Evolutionary conservation across 1,284 basidiomycete species (phyloP).

Genomic region (Ceratobasidium sp.): DNA sequence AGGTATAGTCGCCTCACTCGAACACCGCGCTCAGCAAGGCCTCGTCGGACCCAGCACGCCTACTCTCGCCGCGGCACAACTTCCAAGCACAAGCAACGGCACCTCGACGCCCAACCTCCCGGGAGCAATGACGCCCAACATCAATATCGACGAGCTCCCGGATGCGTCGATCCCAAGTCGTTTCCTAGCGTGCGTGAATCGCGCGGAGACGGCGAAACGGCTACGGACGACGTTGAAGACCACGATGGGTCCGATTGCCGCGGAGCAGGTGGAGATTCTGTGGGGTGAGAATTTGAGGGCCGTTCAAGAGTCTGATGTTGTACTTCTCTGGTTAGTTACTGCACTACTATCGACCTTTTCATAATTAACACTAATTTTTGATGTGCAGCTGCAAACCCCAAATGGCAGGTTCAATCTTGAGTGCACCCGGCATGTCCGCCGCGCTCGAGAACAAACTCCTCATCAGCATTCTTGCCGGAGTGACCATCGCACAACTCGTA

Average conservation of each 20-base stretch:
- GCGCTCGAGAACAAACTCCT: conserved; percentile 92
- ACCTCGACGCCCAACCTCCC: conserved; percentile 78
- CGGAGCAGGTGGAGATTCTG: conserved; percentile 74
- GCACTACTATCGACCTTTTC: too few relatives aligned
- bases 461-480: conserved; percentile 96
- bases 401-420: conserved; percentile 82
- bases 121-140: conserved; percentile 49
- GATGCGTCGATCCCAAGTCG: conserved; percentile 81
- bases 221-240: conserved; percentile 73
- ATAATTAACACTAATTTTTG: background rate
- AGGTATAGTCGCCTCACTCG: conserved; percentile 84
- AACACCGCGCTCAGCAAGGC: conserved; percentile 61
- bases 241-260: conserved; percentile 50
- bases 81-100: conserved; percentile 69
- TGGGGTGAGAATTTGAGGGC: conserved; percentile 81
- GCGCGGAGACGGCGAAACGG: conserved; percentile 80
- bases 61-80: conserved; percentile 51
- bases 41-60: conserved; percentile 48
- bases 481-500: conserved; percentile 87
- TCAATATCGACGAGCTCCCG: conserved; percentile 59
- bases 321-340: conserved; percentile 83
- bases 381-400: conserved; percentile 91
- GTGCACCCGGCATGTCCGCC: conserved; percentile 84
- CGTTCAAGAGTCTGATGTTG: conserved; percentile 82
- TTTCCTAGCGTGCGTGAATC: conserved; percentile 92